phyloP scores from a whole-genome alignment of 1,139 yeast genomes.

The Suhomyces bokatorum region DNA sequence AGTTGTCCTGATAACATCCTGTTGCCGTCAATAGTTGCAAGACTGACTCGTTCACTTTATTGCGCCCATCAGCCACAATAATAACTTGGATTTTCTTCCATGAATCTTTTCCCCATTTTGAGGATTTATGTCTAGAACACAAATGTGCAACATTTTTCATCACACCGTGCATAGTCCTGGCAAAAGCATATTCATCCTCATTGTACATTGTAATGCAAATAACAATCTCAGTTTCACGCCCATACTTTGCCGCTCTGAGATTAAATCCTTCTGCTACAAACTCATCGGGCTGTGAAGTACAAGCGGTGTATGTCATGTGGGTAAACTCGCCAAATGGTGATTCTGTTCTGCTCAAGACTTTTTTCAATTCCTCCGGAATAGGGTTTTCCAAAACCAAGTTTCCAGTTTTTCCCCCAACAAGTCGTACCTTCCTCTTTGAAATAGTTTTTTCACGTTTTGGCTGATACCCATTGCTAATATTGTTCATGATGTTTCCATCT shows the following conservation, averaged over 20 bases:
- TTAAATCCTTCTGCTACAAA: slow-evolving; percentile 81
- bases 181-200: slow-evolving; percentile 84
- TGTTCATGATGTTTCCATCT: slow-evolving; percentile 49
- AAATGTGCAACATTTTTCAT: slow-evolving; percentile 89
- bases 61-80: slow-evolving; percentile 91
- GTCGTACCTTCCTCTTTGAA: slow-evolving; percentile 56
- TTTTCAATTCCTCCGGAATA: slow-evolving; percentile 80
- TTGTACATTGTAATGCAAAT: slow-evolving; percentile 95
- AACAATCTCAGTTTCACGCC: slow-evolving; percentile 85
- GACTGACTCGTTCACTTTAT: slow-evolving; percentile 78
- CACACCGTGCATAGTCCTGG: slow-evolving; percentile 90
- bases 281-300: slow-evolving; percentile 85
- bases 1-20: slow-evolving; percentile 95
- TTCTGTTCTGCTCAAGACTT: slow-evolving; percentile 77
- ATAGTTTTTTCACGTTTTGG: slow-evolving; percentile 40
- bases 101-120: slow-evolving; percentile 92
- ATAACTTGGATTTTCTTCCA: slow-evolving; percentile 95
- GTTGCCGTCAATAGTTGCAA: slow-evolving; percentile 85
- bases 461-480: slow-evolving; percentile 39
- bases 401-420: slow-evolving; percentile 62
- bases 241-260: slow-evolving; percentile 77
- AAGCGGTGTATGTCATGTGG: slow-evolving; percentile 92
- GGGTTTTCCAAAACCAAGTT: slow-evolving; percentile 90
- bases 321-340: slow-evolving; percentile 82
- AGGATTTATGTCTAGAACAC: slow-evolving; percentile 74